phyloP scores from a whole-genome alignment of 176 grass and related monocot genomes.

The Lolium rigidum region DNA sequence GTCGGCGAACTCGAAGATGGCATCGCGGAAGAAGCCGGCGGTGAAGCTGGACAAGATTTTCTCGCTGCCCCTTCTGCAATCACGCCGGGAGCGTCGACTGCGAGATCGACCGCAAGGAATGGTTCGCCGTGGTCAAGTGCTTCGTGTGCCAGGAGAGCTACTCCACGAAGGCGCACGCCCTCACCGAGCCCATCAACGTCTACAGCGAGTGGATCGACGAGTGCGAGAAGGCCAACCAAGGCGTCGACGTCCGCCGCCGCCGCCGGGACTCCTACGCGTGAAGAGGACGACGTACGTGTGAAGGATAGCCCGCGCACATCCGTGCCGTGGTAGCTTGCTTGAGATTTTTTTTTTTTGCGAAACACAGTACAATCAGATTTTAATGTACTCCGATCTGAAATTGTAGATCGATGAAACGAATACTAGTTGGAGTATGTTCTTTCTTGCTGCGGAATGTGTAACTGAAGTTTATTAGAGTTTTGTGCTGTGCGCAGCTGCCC shows the following conservation, averaged over 20 bases:
- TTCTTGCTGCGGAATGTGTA: too few species aligned
- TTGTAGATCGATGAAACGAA: too few species aligned
- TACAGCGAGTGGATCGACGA: constrained; percentile 1
- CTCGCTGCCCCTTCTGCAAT: background rate
- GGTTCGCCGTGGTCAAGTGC: background rate
- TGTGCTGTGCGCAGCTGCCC: too few species aligned
- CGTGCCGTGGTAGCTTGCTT: too few species aligned
- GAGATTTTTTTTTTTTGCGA: too few species aligned
- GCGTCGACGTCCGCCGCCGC: background rate
- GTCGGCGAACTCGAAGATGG: background rate
- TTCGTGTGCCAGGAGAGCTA: background rate
- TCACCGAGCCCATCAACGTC: background rate
- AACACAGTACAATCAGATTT: too few species aligned
- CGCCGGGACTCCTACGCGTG: background rate
- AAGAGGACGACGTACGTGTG: too few species aligned
- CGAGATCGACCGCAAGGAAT: background rate
- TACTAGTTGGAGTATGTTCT: too few species aligned
- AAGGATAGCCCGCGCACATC: too few species aligned
- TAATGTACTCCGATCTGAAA: too few species aligned
- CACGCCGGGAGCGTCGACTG: background rate
- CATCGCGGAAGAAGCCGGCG: background rate
- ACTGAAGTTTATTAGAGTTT: too few species aligned
- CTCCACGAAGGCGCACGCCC: background rate
- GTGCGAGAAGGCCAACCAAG: background rate
- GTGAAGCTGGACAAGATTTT: background rate